Percentiles rank a stretch among this genome's conserved stretches.
Evolutionary conservation across 176 grass and related monocot genomes (phyloP).

Genomic region (Guadua angustifolia): DNA sequence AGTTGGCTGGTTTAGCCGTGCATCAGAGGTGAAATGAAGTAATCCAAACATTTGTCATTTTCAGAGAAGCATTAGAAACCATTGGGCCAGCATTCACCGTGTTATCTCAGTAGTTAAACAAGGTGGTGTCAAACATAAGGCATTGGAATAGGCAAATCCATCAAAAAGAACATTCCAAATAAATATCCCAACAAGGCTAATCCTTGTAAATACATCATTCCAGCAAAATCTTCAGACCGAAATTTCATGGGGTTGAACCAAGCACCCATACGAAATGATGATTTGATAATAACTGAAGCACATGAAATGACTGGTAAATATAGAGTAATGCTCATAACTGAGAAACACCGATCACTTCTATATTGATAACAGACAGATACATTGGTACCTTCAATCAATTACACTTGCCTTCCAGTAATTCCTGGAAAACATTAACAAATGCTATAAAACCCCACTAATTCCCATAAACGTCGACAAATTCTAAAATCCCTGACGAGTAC

Average conservation of each 20-base stretch:
- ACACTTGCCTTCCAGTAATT: slow-evolving; percentile 42
- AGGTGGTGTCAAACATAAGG: not conserved
- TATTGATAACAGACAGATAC: slow-evolving; percentile 38
- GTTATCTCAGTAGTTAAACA: not conserved
- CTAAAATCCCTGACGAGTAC: slow-evolving; percentile 36
- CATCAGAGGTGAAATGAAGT: not conserved
- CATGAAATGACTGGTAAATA: not conserved
- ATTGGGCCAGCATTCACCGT: slow-evolving; percentile 25
- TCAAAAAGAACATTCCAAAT: not conserved
- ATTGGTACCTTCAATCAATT: slow-evolving; percentile 32
- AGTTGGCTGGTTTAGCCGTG: not conserved
- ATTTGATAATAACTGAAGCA: not conserved
- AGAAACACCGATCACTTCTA: slow-evolving; percentile 35
- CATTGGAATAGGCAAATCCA: not conserved
- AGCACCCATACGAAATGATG: not conserved
- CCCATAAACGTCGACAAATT: slow-evolving; percentile 23
- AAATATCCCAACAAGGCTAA: not conserved
- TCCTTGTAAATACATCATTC: not conserved
- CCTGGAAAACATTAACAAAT: slow-evolving; percentile 32
- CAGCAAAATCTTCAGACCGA: not conserved
- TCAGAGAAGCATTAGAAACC: slow-evolving; percentile 25
- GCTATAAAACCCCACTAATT: slow-evolving; percentile 33
- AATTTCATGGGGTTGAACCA: not conserved
- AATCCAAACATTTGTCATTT: slow-evolving; percentile 36
- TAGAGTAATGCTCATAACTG: not conserved